Evolutionary conservation across 2,329 filamentous ascomycete species (phyloP).

Genomic region (Claviceps spartinae): DNA sequence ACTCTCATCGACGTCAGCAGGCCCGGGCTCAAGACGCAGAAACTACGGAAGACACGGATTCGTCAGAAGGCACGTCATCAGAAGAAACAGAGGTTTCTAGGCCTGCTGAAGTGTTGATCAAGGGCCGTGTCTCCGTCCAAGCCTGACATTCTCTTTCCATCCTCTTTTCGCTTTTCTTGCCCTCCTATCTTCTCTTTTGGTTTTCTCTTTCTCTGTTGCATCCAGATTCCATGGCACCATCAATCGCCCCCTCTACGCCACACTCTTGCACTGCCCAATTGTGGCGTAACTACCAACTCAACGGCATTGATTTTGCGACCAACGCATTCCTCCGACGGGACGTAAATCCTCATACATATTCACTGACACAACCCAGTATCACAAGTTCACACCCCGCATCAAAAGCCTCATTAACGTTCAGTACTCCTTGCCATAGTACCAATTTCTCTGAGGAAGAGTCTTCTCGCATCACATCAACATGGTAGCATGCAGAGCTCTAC

Average conservation of each 20-base stretch:
- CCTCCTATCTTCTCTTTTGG: not conserved
- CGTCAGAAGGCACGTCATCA: not conserved
- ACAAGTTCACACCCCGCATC: not conserved
- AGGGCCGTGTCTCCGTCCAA: no score
- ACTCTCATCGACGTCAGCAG: constrained; percentile 8
- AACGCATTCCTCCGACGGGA: not conserved
- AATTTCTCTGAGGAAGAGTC: not conserved
- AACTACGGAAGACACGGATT: not conserved
- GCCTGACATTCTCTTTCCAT: not conserved
- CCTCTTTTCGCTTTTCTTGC: not conserved
- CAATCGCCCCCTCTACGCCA: not conserved
- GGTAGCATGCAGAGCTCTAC: constrained; percentile 18
- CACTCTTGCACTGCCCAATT: not conserved
- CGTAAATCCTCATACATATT: not conserved
- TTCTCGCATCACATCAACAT: constrained; percentile 8
- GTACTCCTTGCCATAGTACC: not conserved
- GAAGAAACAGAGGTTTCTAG: not conserved
- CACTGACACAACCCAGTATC: not conserved
- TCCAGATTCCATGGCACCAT: not conserved
- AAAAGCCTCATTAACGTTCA: not conserved
- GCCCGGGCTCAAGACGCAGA: not conserved
- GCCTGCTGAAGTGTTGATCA: not conserved
- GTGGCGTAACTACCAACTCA: not conserved
- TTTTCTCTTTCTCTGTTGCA: not conserved
- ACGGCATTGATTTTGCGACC: not conserved